These are phyloP conservation scores for Neofusicoccum umdonicola DNA, from an alignment of 2,329 filamentous ascomycete genomes.

Conservation along the genomic window DNA sequence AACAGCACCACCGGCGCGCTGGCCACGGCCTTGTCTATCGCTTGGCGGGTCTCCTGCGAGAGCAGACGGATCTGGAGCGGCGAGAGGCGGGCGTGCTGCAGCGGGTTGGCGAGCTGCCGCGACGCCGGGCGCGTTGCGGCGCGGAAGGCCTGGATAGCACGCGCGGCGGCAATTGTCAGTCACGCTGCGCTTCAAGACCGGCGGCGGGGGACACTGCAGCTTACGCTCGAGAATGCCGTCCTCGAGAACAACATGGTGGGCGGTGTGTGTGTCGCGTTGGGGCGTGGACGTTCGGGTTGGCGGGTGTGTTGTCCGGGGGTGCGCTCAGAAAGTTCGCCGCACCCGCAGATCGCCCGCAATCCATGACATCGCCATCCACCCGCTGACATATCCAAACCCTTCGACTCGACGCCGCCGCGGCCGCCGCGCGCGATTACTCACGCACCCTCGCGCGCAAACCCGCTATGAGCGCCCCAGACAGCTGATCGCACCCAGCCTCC, in stretches of 20 bases:
- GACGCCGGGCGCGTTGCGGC: slow-evolving; percentile 35
- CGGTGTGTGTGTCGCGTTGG: not conserved
- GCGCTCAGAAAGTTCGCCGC: slow-evolving; percentile 25
- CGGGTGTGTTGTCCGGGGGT: slow-evolving; percentile 20
- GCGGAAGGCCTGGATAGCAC: slow-evolving; percentile 32
- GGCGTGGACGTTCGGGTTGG: slow-evolving; percentile 4
- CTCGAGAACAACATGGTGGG: slow-evolving; percentile 40
- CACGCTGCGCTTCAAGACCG: too few species aligned
- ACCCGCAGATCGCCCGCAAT: slow-evolving; percentile 18
- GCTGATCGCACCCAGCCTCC: not conserved
- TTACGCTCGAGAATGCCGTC: slow-evolving; percentile 36
- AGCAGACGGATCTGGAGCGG: slow-evolving; percentile 63
- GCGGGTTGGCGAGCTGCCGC: slow-evolving; percentile 21
- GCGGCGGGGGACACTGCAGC: not conserved
- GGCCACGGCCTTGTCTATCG: slow-evolving; percentile 85
- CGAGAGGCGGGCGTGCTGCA: slow-evolving; percentile 42
- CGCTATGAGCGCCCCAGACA: not conserved
- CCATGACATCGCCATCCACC: slow-evolving; percentile 2
- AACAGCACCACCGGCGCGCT: slow-evolving; percentile 94
- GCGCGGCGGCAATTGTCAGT: not conserved
- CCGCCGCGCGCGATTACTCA: not conserved
- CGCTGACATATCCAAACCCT: slow-evolving; percentile 10
- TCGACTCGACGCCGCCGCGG: not conserved
- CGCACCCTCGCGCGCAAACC: not conserved
- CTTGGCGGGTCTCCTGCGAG: slow-evolving; percentile 73